These are phyloP conservation scores for Chrysopogon serrulatus DNA, from an alignment of 176 grass and related monocot species.

Conservation along the genomic window DNA sequence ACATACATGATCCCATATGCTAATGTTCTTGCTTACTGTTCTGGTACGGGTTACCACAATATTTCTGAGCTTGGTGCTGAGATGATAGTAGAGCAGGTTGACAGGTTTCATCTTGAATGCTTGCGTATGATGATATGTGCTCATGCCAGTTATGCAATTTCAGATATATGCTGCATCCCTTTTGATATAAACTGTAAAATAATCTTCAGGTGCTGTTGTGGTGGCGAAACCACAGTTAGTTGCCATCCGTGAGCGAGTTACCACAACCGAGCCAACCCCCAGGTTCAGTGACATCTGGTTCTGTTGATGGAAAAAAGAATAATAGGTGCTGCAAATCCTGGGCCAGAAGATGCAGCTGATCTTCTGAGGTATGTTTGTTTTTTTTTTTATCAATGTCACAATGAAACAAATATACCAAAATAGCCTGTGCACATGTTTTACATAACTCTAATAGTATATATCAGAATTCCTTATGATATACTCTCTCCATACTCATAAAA, in stretches of 20 bases:
- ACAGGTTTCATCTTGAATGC: background rate
- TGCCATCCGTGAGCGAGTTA: slow-evolving; percentile 72
- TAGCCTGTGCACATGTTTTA: background rate
- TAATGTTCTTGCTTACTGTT: background rate
- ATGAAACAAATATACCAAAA: background rate
- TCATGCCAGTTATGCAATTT: background rate
- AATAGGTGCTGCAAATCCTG: slow-evolving; percentile 79
- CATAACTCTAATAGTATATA: background rate
- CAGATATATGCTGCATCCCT: background rate
- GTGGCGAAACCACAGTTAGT: slow-evolving; percentile 74
- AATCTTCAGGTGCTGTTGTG: slow-evolving; percentile 72
- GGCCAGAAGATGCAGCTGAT: slow-evolving; percentile 80
- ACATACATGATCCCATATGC: background rate
- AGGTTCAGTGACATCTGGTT: slow-evolving; percentile 9
- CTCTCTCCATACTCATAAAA: no score
- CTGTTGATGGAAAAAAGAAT: slow-evolving; percentile 63
- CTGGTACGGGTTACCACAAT: background rate
- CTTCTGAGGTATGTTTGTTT: slow-evolving; percentile 66
- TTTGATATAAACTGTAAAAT: slow-evolving; percentile 2
- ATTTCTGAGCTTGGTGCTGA: background rate
- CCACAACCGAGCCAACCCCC: slow-evolving; percentile 24
- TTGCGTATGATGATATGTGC: background rate
- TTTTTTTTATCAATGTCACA: background rate
- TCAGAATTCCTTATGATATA: no score
- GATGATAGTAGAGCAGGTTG: background rate